Percentiles rank a stretch among this genome's conserved stretches.
phyloP scores from a whole-genome alignment of 805 yeast genomes.

The Kodamaea nitidulidarum region DNA sequence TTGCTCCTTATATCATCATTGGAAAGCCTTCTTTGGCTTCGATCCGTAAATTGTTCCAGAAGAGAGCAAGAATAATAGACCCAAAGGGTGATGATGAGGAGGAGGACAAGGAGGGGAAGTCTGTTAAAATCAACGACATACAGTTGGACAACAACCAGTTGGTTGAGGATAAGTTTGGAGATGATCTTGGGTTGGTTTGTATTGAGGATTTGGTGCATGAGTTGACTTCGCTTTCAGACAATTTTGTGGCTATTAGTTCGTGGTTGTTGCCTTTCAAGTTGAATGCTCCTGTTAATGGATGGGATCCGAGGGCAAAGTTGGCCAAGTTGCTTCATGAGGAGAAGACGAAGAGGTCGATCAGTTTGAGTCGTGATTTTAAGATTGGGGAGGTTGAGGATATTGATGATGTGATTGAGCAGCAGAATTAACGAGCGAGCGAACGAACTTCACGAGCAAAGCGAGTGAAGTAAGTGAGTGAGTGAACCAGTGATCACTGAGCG shows the following conservation, averaged over 20 bases:
- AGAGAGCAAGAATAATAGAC: conserved; percentile 58
- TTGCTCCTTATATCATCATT: conserved; percentile 68
- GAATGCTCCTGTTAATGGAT: conserved; percentile 67
- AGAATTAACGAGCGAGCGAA: conserved; percentile 39
- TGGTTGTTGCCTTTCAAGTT: conserved; percentile 71
- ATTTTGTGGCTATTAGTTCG: conserved; percentile 54
- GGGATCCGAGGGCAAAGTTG: conserved; percentile 68
- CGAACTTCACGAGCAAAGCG: too few species aligned
- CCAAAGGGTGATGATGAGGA: conserved; percentile 9
- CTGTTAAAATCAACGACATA: conserved; percentile 15
- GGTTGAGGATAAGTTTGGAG: conserved; percentile 67
- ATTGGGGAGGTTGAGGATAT: conserved; percentile 64
- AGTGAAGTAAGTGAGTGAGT: too few species aligned
- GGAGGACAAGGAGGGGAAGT: background rate
- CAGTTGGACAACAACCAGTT: conserved; percentile 69
- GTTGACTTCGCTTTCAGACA: conserved; percentile 57
- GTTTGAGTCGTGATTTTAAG: conserved; percentile 62
- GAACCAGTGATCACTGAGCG: too few species aligned
- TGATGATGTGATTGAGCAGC: conserved; percentile 61
- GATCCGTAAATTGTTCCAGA: conserved; percentile 68
- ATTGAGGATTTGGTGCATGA: conserved; percentile 78
- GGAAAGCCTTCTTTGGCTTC: conserved; percentile 74
- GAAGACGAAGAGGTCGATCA: conserved; percentile 45
- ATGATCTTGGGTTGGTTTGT: conserved; percentile 62
- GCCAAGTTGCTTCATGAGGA: conserved; percentile 57